Evolutionary conservation across 2,329 filamentous ascomycete species (phyloP), one percentile per base, ranked within the genome.

Genomic region (Fonsecaea pedrosoi): DNA sequence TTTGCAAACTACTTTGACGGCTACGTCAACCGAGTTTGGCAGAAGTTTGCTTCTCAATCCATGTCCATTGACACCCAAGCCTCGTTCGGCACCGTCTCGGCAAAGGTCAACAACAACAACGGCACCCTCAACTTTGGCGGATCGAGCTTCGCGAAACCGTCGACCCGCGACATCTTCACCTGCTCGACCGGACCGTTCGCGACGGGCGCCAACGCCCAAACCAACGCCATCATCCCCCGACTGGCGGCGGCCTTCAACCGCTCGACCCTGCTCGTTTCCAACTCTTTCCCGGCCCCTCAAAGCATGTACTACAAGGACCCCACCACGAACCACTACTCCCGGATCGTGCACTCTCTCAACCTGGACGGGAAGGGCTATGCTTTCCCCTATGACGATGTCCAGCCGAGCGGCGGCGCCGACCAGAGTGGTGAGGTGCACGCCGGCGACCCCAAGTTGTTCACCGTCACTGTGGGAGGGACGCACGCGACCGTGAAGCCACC

Each of bases 231-330:
- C 64, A 88, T 89, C 8, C 90, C 92, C 0, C 84, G 92, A n/a
- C 79, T 95, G 13, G 86, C 89, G 0, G 91, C 92, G 0, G 90
- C 89, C 0, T 86, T 94, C 73, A 92, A 94, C 78, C 85, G 92
- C 25, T 88, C 86, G 38, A 94, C 90, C 10, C 78, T 95, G 67
- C 78, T 91, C 15, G 59, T 66, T 8, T 60, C 69, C 8, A 58
- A 74, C 78, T 21, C 69, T 85, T n/a, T 72, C 74, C 70, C 87
- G 85, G 78, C 87, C 86, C 13, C 81, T 85, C 62, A 80, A 81
- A 59, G 74, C 5, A 75, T 74, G 8, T 90, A 88, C 74, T 90
- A 90, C 77, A 70, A 75, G 48, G 77, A 83, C 13, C 64, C 71
- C 2, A 76, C 85, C 56, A 90, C 88, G 50, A 91, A 91, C 77